Evolutionary conservation across 2,329 filamentous ascomycete species (phyloP), one percentile per base, ranked within the genome.

Genomic region (Chrysosporium queenslandicum): DNA sequence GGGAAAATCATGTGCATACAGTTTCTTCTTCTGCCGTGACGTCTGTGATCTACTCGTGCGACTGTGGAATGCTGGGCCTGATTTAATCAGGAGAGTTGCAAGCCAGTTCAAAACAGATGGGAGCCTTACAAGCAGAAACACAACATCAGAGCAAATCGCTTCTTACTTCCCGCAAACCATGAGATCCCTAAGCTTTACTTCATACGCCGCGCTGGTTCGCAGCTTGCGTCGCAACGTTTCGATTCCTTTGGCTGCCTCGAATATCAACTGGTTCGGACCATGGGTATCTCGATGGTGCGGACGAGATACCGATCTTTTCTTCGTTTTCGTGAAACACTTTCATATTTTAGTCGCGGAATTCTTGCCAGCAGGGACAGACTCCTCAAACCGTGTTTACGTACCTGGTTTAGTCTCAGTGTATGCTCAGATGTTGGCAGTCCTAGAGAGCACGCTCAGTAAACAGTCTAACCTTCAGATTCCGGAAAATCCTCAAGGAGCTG

Each of bases 11-110:
- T 91, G 86, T 63, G 89, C 90, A 1, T 95, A 94, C 67, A 89
- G 87, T 27, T 95, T 94, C 68, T 92, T 91, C 70, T 96, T 94
- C 62, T 90, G 87, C 25, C 87, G 88, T 0, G 87, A 87, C 3
- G 80, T 94, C 51, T 85, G 87, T 6, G 88, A 94, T 62, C 80
- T 94, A 47, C 74, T 95, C 46, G 80, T 91, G 23, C 81, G 88
- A 14, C 72, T 95, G 4, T 95, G 90, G 89, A 81, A 80, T 34
- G 75, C 87, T 18, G 80, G 82, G 2, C 72, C 83, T 2, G 81
- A 83, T 53, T 72, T 81, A 39, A 76, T 94, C 62, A 80, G 85
- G 57, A 81, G 87, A 21, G 78, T 87, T 1, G 76, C 87, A 7
- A 78, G 82, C 46, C 83, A 86, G 61, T 81, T 86, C 57, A 79